A percentile compares a stretch with the other conserved stretches of the same genome.
Conservation (phyloP, 2,329 filamentous ascomycete species). For the Penicillium sp. region DNA sequence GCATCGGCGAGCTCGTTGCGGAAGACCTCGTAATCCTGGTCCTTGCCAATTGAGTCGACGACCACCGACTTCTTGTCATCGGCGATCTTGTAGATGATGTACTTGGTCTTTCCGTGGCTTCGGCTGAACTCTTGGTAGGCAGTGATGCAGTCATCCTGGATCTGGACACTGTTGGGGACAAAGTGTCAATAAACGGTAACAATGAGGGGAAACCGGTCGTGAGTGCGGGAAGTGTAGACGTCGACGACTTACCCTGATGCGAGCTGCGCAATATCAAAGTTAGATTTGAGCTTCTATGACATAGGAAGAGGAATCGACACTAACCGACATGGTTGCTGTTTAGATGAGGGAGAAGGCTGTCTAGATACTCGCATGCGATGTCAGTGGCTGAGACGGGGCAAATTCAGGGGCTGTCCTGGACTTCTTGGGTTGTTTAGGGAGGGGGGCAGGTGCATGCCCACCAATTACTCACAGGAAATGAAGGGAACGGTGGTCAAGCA, state of each 20-base stretch:
- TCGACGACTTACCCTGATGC: conserved; percentile 34
- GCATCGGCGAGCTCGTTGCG: conserved; percentile 44
- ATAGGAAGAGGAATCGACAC: conserved; percentile 15
- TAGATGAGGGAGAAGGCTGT: conserved; percentile 23
- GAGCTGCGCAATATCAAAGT: conserved; percentile 26
- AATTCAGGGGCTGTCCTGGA: background rate
- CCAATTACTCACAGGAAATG: conserved; percentile 12
- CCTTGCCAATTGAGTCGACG: conserved; percentile 45
- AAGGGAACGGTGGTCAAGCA: conserved; percentile 10
- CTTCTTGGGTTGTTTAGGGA: background rate
- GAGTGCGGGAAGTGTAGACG: background rate
- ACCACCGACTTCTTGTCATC: conserved; percentile 51
- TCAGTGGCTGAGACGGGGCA: conserved; percentile 24
- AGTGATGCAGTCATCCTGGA: conserved; percentile 47
- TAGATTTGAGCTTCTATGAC: conserved; percentile 2
- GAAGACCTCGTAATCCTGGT: conserved; percentile 49
- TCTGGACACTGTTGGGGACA: conserved; percentile 40
- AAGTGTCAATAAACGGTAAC: conserved; percentile 21
- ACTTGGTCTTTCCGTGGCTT: conserved; percentile 46
- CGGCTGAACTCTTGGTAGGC: conserved; percentile 49
- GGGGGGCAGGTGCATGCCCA: background rate
- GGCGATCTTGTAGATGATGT: conserved; percentile 52
- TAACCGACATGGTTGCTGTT: conserved; percentile 35
- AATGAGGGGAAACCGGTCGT: conserved; percentile 5
- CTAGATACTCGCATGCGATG: conserved; percentile 30